phyloP scores from a whole-genome alignment of 2,329 filamentous ascomycete species.

The Aspergillus nomiae region DNA sequence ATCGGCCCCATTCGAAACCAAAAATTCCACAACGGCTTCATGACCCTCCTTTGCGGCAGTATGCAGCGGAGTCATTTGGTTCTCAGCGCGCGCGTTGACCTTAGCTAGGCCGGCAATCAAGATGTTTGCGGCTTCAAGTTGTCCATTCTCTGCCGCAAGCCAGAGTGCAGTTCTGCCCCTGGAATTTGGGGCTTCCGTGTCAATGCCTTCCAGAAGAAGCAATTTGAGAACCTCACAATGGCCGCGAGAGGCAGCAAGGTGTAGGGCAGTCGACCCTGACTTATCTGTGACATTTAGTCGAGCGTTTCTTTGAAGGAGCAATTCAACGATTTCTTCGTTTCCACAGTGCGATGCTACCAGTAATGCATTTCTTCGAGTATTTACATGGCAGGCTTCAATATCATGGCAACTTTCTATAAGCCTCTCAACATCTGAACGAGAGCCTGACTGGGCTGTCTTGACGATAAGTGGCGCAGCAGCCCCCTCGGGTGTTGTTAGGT shows the following conservation, averaged over 20 bases:
- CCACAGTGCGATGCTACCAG: slow-evolving; percentile 44
- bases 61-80: slow-evolving; percentile 39
- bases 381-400: slow-evolving; percentile 32
- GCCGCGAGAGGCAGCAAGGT: slow-evolving; percentile 36
- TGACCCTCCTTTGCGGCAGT: slow-evolving; percentile 37
- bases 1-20: slow-evolving; percentile 35
- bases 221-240: slow-evolving; percentile 32
- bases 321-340: slow-evolving; percentile 36
- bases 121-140: slow-evolving; percentile 34
- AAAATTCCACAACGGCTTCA: slow-evolving; percentile 33
- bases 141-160: slow-evolving; percentile 38
- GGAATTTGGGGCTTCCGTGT: slow-evolving; percentile 34
- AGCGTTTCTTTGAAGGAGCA: slow-evolving; percentile 36
- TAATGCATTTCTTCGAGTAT: slow-evolving; percentile 39
- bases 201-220: slow-evolving; percentile 28
- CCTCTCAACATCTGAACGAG: slow-evolving; percentile 35
- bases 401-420: slow-evolving; percentile 34
- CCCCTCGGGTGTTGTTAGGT: slow-evolving; percentile 32
- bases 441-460: slow-evolving; percentile 39
- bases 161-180: slow-evolving; percentile 39
- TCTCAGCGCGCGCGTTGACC: slow-evolving; percentile 37
- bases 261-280: slow-evolving; percentile 33
- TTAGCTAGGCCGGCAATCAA: slow-evolving; percentile 35
- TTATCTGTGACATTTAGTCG: slow-evolving; percentile 32
- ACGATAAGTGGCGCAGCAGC: slow-evolving; percentile 36